Evolutionary conservation across 2,329 filamentous ascomycete genomes (phyloP).

Genomic region (Rhinocladiella mackenziei): DNA sequence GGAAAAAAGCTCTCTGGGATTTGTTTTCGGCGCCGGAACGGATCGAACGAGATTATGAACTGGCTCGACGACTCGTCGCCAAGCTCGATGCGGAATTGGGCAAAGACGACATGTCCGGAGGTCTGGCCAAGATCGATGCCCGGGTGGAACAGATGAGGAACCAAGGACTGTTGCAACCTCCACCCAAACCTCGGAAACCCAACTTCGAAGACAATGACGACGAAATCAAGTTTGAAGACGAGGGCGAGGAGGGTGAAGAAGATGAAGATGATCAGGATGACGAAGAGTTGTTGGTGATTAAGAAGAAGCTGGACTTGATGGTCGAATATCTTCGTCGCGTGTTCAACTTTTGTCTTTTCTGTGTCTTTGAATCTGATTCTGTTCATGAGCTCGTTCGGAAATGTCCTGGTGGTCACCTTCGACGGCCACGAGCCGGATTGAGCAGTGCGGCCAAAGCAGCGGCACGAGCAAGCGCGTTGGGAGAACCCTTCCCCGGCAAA

Average conservation of each 20-base stretch:
- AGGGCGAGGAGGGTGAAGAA: slow-evolving; percentile 77
- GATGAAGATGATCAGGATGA: slow-evolving; percentile 79
- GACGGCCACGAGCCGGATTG: slow-evolving; percentile 80
- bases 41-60: slow-evolving; percentile 80
- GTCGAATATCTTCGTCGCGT: slow-evolving; percentile 96
- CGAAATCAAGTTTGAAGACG: slow-evolving; percentile 54
- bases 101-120: slow-evolving; percentile 62
- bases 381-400: slow-evolving; percentile 93
- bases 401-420: slow-evolving; percentile 94
- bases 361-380: slow-evolving; percentile 96
- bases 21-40: slow-evolving; percentile 91
- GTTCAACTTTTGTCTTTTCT: slow-evolving; percentile 99
- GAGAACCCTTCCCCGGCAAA: slow-evolving; percentile 78
- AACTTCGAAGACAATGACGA: slow-evolving; percentile 44
- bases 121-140: slow-evolving; percentile 75
- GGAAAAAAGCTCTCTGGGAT: slow-evolving; percentile 96
- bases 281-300: slow-evolving; percentile 82
- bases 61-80: slow-evolving; percentile 75
- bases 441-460: slow-evolving; percentile 79
- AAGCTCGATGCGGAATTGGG: slow-evolving; percentile 84
- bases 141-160: slow-evolving; percentile 75
- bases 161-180: slow-evolving; percentile 71
- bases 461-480: slow-evolving; percentile 75
- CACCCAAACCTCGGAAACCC: slow-evolving; percentile 52
- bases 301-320: slow-evolving; percentile 92